Evolutionary conservation across 176 grass and related monocot genomes (phyloP).

Genomic region (Raddia guianensis): DNA sequence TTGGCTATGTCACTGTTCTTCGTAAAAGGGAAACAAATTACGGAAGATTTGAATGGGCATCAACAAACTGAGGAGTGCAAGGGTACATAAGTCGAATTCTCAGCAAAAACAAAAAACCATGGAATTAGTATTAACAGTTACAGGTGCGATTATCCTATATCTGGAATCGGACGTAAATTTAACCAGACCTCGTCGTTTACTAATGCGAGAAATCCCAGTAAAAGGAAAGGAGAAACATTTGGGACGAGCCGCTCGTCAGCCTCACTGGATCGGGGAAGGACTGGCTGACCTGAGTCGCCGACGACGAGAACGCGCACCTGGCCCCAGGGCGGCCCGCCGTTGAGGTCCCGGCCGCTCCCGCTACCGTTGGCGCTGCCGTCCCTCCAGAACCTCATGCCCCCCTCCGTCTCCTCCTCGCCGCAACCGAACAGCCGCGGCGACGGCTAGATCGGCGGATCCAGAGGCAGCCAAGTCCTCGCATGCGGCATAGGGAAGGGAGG

Average conservation of each 20-base stretch:
- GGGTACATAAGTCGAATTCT: not conserved
- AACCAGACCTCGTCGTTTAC: not conserved
- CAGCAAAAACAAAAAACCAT: not conserved
- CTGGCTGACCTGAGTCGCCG: constrained; percentile 69
- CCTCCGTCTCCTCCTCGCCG: not conserved
- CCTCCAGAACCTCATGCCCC: constrained; percentile 65
- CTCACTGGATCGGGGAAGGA: not conserved
- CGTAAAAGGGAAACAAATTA: not conserved
- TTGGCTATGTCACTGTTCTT: not conserved
- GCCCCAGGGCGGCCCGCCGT: constrained; percentile 61
- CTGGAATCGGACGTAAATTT: not conserved
- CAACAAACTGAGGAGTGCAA: not conserved
- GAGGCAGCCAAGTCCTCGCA: not conserved
- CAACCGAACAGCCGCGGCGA: constrained; percentile 21
- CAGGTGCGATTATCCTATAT: not conserved
- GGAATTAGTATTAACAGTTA: not conserved
- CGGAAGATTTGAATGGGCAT: not conserved
- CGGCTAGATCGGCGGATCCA: constrained; percentile 41
- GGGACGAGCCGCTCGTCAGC: not conserved
- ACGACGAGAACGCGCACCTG: constrained; percentile 81
- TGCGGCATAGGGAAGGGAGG: not conserved
- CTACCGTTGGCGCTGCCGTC: constrained; percentile 38
- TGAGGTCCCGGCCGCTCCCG: constrained; percentile 46
- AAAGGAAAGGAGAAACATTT: not conserved
- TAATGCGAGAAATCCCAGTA: not conserved